Evolutionary conservation across 192 early-diverging fungal species (phyloP), one percentile per base, ranked within the genome.

Genomic region (Haplosporangium gracile): DNA sequence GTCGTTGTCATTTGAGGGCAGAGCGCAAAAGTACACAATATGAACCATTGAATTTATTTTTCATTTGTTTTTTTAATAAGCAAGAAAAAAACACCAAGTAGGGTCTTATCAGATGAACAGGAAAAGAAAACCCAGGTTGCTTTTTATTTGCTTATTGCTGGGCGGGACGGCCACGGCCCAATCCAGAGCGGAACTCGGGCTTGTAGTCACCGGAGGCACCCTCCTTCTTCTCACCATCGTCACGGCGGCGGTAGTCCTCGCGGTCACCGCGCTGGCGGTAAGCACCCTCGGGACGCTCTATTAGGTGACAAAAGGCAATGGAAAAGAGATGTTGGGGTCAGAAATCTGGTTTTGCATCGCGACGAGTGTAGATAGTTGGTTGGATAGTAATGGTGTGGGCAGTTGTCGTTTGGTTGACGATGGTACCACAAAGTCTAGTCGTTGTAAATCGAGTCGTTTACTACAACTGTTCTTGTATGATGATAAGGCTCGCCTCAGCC

Each of bases 131-230:
- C 77, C 65, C 72, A 82, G 20, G 68, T 82, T 32, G 32, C 40
- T 68, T 68, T 74, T 76, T 70, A 63, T 63, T 78, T 73, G 76
- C 84, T 86, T 86, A 86, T 80, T 76, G 75, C 75, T 81, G 84
- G 79, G 84, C 74, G 63, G 86, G 87, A 89, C 88, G 83, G 80
- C 96, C 95, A 93, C 96, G 95, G 89, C 97, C 97, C 87, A 97
- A 92, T 87, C 97, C 95, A 92, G 95, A 95, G 91, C 96, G 95
- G 96, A 99, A 99, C 91, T 98, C 97, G 79, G 98, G 98, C 90
- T 95, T 94, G 93, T 95, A 99, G 92, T 97, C 95, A 83, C 96
- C 96, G 80, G 95, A 93, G 80, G 96, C 96, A 78, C 94, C 95
- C 89, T 98, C 97, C 95, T 98, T 98, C 93, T 95, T 95, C 88